phyloP scores from a whole-genome alignment of 305 asterid species.

The Petunia hybrid region DNA sequence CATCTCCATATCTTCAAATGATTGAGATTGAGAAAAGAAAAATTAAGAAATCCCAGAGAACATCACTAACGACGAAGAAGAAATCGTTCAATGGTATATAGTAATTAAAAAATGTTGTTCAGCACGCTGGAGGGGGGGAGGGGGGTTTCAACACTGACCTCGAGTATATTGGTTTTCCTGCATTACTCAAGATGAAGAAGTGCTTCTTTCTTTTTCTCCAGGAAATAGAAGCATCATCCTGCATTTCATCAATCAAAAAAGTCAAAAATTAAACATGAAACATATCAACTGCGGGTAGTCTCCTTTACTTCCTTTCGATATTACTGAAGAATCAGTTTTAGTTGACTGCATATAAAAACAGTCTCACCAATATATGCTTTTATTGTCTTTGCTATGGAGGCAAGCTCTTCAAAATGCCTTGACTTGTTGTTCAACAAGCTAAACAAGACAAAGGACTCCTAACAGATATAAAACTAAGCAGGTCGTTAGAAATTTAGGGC shows the following conservation, averaged over 20 bases:
- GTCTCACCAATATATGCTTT: conserved; percentile 11
- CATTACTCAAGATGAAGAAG: conserved; percentile 88
- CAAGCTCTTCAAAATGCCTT: neutral
- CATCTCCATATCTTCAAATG: conserved; percentile 89
- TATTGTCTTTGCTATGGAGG: conserved; percentile 1
- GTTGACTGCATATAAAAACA: neutral
- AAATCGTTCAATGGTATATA: neutral
- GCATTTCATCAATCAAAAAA: conserved; percentile 51
- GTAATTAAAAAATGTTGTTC: conserved; percentile 7
- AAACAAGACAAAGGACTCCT: neutral
- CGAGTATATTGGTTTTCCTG: conserved; percentile 97
- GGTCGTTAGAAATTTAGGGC: no score
- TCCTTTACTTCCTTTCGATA: conserved; percentile 20
- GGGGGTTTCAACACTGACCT: conserved; percentile 66
- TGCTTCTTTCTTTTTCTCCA: conserved; percentile 99
- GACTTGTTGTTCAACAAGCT: neutral
- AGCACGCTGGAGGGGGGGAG: neutral
- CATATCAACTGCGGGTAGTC: conserved; percentile 4
- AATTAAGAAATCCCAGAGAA: conserved; percentile 7
- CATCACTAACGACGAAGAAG: neutral
- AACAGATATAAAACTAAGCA: neutral
- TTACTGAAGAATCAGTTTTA: conserved; percentile 9
- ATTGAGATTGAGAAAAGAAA: conserved; percentile 23
- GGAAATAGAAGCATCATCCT: conserved; percentile 93
- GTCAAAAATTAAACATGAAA: conserved; percentile 29